A percentile compares a stretch with the other conserved stretches of the same genome.
Evolutionary conservation across 148 eudicot genomes (phyloP).

Genomic region (Spergularia marina): DNA sequence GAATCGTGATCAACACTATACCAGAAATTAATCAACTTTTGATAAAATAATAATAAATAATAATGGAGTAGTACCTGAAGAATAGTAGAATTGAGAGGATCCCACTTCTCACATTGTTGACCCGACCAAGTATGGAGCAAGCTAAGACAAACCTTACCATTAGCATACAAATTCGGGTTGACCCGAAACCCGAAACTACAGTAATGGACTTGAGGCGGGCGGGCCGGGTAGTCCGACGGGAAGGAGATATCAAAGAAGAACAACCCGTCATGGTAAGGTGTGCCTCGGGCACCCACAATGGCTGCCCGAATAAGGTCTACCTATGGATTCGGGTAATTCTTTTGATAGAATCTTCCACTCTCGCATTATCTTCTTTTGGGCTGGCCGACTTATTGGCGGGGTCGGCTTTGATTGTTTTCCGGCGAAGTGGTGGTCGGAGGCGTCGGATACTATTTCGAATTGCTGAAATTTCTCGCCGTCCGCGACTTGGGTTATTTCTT

Average conservation of each 20-base stretch:
- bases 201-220: conserved; percentile 56
- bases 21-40: no score
- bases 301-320: conserved; percentile 72
- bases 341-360: conserved; percentile 63
- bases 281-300: conserved; percentile 69
- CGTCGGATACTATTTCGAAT: conserved; percentile 50
- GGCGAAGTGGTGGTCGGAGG: conserved; percentile 44
- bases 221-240: conserved; percentile 56
- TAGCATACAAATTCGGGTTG: conserved; percentile 64
- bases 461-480: conserved; percentile 27
- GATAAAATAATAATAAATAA: no score
- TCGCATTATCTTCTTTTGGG: conserved; percentile 49
- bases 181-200: conserved; percentile 55
- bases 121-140: conserved; percentile 78
- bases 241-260: conserved; percentile 69
- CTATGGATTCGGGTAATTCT: conserved; percentile 55
- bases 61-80: conserved; percentile 18
- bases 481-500: not conserved
- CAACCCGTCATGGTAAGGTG: conserved; percentile 80
- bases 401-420: not conserved
- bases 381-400: not conserved
- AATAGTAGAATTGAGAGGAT: conserved; percentile 45
- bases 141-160: conserved; percentile 67
- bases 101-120: conserved; percentile 44
- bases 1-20: no score